Evolutionary conservation across 108 stramenopile genomes (phyloP), one percentile per base, ranked within the genome.

Genomic region (Skeletonema costatum): DNA sequence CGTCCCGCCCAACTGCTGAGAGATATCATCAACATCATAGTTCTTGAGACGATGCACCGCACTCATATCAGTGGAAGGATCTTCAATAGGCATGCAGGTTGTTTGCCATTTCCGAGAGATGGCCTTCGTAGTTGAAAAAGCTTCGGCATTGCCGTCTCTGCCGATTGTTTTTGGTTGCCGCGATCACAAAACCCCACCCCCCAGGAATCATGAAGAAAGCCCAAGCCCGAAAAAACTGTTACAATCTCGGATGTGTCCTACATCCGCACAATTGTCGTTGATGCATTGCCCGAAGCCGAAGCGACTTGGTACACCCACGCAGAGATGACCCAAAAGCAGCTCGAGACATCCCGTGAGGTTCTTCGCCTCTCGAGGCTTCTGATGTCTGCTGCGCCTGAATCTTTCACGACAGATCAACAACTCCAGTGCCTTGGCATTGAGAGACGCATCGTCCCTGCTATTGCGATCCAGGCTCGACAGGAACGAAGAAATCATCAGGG

Each of bases 81-180:
- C n/a, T n/a, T n/a, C n/a, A n/a, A n/a, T n/a, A n/a, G n/a, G n/a
- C n/a, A n/a, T n/a, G n/a, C n/a, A n/a, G 92, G 13, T 66, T 84
- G 29, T 82, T 60, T 21, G 91, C 84, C 31, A 70, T 66, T 8
- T 60, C 38, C 0, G 92, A 93, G 17, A 93, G 76, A 64, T 89
- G 94, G 2, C 93, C 93, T 39, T 80, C 86, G 75, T 70, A 68
- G 60, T 25, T 74, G 67, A 78, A 78, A 36, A 70, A 71, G 32
- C 60, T 70, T 29, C 76, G 77, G 39, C 73, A 79, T 13, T 60
- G 73, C 39, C 73, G 67, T 46, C 62, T 78, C n/a, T n/a, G n/a
- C n/a, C n/a, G n/a, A n/a, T n/a, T n/a, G n/a, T n/a, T n/a, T n/a
- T n/a, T n/a, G n/a, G n/a, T n/a, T n/a, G n/a, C n/a, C n/a, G n/a